These are phyloP conservation scores for Schwanniomyces vanrijiae DNA, from an alignment of 805 yeast species.

Conservation along the genomic window DNA sequence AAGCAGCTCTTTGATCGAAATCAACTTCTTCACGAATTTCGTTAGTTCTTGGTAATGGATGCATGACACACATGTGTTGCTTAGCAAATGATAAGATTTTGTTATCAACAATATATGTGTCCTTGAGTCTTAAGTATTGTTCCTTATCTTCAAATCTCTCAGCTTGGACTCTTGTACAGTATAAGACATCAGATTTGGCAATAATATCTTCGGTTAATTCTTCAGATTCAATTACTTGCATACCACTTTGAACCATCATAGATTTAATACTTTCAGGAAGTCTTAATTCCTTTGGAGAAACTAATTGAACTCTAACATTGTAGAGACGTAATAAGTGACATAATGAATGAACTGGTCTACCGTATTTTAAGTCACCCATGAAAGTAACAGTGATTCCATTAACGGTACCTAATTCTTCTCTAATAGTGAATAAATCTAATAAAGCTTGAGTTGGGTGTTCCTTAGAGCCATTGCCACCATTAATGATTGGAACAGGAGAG, in stretches of 20 bases:
- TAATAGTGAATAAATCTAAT: constrained; percentile 93
- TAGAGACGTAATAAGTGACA: constrained; percentile 87
- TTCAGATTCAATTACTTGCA: constrained; percentile 73
- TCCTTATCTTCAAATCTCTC: constrained; percentile 81
- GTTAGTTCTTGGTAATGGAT: constrained; percentile 95
- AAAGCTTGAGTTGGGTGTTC: constrained; percentile 99
- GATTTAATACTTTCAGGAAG: constrained; percentile 75
- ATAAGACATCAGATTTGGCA: constrained; percentile 88
- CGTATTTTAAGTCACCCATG: constrained; percentile 98
- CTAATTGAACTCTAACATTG: constrained; percentile 89
- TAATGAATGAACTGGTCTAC: constrained; percentile 97
- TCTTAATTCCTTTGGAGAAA: constrained; percentile 83
- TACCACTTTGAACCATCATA: constrained; percentile 62
- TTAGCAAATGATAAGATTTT: constrained; percentile 87
- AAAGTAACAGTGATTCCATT: constrained; percentile 97
- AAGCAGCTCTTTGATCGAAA: constrained; percentile 98
- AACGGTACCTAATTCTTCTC: constrained; percentile 98
- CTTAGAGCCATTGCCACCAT: constrained; percentile 96
- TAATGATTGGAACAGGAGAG: constrained; percentile 95
- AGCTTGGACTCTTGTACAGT: constrained; percentile 97
- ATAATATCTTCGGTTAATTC: constrained; percentile 81
- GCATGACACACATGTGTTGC: constrained; percentile 98
- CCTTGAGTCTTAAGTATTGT: constrained; percentile 86
- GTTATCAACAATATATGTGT: constrained; percentile 90
- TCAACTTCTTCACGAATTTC: constrained; percentile 98